Conservation (phyloP, 2,329 filamentous ascomycete species). For the Ceratocystis destructans region DNA sequence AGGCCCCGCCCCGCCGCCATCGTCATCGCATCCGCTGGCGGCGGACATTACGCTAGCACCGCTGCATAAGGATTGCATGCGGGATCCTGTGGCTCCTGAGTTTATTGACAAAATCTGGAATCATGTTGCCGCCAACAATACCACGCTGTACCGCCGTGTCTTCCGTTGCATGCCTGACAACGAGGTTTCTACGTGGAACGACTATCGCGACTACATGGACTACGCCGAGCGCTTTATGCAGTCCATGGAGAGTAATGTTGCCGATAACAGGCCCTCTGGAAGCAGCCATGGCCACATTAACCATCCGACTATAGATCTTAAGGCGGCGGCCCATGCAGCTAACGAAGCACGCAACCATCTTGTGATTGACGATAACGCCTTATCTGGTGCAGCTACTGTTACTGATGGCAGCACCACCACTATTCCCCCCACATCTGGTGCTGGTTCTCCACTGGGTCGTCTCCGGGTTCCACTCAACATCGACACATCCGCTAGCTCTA, state of each 20-base stretch:
- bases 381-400: not conserved
- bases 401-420: not conserved
- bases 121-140: slow-evolving; percentile 81
- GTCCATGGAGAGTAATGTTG: slow-evolving; percentile 42
- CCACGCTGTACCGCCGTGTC: slow-evolving; percentile 80
- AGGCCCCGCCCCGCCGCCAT: slow-evolving; percentile 16
- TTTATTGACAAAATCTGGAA: slow-evolving; percentile 89
- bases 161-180: slow-evolving; percentile 97
- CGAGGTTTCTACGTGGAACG: slow-evolving; percentile 82
- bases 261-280: slow-evolving; percentile 28
- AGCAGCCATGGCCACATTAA: slow-evolving; percentile 29
- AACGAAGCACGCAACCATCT: slow-evolving; percentile 25
- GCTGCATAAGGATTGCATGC: slow-evolving; percentile 86
- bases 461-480: slow-evolving; percentile 21
- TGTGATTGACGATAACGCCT: slow-evolving; percentile 8
- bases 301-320: slow-evolving; percentile 22
- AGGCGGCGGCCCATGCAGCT: slow-evolving; percentile 22
- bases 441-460: not conserved
- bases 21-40: slow-evolving; percentile 38
- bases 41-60: slow-evolving; percentile 59
- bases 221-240: slow-evolving; percentile 69
- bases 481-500: slow-evolving; percentile 22
- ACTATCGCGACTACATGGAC: slow-evolving; percentile 71
- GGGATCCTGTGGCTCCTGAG: slow-evolving; percentile 64
- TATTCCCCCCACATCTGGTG: slow-evolving; percentile 3